Conservation (phyloP, 179 eudicot genomes). For the Beta lomatogona region DNA sequence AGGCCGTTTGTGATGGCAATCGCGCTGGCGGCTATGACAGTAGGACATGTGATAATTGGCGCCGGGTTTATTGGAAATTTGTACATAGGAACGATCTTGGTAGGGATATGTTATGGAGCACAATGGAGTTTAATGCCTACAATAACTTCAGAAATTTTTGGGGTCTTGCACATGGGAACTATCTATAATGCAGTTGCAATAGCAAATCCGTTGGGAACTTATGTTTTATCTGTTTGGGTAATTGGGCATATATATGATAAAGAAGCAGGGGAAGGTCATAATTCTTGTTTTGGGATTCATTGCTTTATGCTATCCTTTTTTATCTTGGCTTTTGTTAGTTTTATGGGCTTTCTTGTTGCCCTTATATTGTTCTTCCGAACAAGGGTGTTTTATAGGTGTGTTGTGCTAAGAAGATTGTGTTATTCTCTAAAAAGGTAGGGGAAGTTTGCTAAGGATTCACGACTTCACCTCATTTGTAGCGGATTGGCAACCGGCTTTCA, state of each 20-base stretch:
- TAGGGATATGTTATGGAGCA: constrained; percentile 83
- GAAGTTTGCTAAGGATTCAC: background rate
- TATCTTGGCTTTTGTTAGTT: constrained; percentile 56
- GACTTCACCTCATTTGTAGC: too few species aligned
- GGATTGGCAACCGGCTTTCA: too few species aligned
- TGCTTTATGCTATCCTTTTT: constrained; percentile 74
- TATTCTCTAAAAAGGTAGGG: constrained; percentile 23
- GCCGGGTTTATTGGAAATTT: constrained; percentile 66
- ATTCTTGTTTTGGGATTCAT: constrained; percentile 54
- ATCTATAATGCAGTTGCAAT: constrained; percentile 72
- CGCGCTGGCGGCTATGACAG: constrained; percentile 61
- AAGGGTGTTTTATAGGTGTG: constrained; percentile 48
- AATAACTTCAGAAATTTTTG: constrained; percentile 70
- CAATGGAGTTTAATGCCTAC: constrained; percentile 95
- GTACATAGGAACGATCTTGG: constrained; percentile 63
- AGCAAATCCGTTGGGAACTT: constrained; percentile 78
- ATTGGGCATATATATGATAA: constrained; percentile 65
- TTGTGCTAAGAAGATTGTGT: constrained; percentile 42
- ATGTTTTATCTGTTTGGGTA: constrained; percentile 62
- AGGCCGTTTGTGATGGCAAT: constrained; percentile 63
- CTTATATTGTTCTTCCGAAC: constrained; percentile 58
- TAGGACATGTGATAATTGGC: constrained; percentile 64
- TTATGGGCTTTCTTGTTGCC: constrained; percentile 57
- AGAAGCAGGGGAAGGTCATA: constrained; percentile 43
- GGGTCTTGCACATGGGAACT: constrained; percentile 77